Evolutionary conservation across 1,284 basidiomycete species (phyloP).

Genomic region (Ustilago loliicola): DNA sequence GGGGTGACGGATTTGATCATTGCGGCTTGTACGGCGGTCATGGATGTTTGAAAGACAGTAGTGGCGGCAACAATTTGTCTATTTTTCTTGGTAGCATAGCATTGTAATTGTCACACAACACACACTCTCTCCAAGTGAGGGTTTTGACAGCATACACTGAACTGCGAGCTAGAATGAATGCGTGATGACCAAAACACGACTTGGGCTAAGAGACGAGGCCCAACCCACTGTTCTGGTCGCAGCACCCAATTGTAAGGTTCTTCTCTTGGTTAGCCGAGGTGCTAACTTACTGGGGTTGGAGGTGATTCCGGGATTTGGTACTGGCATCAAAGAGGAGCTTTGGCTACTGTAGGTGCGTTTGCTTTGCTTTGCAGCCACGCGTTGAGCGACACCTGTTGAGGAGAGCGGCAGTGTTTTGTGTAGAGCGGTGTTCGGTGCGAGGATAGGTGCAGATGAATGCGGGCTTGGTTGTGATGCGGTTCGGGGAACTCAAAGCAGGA

Average conservation of each 20-base stretch:
- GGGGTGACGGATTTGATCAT: slow-evolving; percentile 55
- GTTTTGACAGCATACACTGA: not conserved
- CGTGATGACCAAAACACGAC: not conserved
- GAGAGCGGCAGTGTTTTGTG: too few relatives aligned
- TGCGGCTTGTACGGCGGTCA: slow-evolving; percentile 50
- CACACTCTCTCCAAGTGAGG: not conserved
- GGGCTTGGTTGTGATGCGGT: too few relatives aligned
- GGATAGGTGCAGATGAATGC: too few relatives aligned
- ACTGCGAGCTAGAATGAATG: not conserved
- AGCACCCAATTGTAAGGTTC: not conserved
- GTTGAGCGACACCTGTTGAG: too few relatives aligned
- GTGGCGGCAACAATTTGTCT: not conserved
- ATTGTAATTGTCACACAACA: not conserved
- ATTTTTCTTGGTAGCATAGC: not conserved
- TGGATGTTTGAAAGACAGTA: slow-evolving; percentile 39
- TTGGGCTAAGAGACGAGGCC: not conserved
- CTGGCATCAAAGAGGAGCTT: too few relatives aligned
- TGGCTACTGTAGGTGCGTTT: too few relatives aligned
- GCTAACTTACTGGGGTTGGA: too few relatives aligned
- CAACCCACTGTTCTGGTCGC: not conserved
- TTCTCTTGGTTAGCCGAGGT: not conserved
- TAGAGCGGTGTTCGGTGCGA: too few relatives aligned
- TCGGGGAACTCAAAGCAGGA: too few relatives aligned
- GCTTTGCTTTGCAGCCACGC: too few relatives aligned
- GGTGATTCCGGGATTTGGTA: too few relatives aligned